Evolutionary conservation across 768 basidiomycete genomes (phyloP).

Genomic region (Leccinum rimulosum): DNA sequence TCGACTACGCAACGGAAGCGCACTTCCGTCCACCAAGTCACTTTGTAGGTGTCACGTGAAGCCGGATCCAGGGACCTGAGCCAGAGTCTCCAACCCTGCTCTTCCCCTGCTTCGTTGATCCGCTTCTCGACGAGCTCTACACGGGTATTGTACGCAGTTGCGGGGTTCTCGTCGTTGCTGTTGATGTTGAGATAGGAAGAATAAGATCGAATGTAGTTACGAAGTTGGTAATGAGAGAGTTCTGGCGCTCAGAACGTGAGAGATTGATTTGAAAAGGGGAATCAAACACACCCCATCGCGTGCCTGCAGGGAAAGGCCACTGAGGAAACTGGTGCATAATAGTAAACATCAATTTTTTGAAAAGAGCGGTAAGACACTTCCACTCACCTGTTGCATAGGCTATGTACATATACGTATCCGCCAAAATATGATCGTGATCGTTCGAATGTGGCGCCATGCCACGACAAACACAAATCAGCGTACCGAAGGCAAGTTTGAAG

Average conservation of each 20-base stretch:
- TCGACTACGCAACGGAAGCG: background rate
- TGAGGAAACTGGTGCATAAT: too few relatives aligned
- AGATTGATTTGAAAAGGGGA: background rate
- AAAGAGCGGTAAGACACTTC: background rate
- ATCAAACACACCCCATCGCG: constrained; percentile 9
- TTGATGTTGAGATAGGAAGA: constrained; percentile 13
- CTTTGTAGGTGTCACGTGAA: constrained; percentile 20
- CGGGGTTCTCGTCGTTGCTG: constrained; percentile 37
- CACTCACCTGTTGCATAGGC: background rate
- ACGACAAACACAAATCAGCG: background rate
- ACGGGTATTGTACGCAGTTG: constrained; percentile 44
- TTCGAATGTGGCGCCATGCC: background rate
- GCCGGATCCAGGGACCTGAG: constrained; percentile 6
- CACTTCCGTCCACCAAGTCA: constrained; percentile 31
- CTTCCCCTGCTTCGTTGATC: constrained; percentile 12
- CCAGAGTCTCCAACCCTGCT: constrained; percentile 17
- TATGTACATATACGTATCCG: background rate
- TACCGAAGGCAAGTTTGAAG: constrained; percentile 11
- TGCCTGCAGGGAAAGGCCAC: constrained; percentile 19
- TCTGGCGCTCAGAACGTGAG: constrained; percentile 13
- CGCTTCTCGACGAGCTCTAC: constrained; percentile 46
- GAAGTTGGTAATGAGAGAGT: constrained; percentile 34
- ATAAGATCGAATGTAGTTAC: constrained; percentile 30
- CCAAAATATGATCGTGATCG: background rate
- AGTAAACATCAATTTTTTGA: too few relatives aligned